Percentiles rank a stretch among this genome's conserved stretches.
Conservation (phyloP, 352 stramenopile species). For the Thraustotheca clavata region DNA sequence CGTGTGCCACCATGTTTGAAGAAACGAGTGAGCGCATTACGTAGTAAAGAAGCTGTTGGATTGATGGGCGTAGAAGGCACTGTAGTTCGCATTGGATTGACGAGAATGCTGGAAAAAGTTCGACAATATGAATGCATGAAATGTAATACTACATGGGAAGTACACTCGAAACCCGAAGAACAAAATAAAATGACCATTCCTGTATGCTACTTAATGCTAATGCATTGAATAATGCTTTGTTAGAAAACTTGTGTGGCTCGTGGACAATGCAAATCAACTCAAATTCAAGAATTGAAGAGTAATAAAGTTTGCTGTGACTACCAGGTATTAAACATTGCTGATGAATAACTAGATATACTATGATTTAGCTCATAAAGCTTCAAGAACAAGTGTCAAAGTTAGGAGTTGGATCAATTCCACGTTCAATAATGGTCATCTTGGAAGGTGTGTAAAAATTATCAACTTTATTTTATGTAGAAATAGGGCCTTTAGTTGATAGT, state of each 20-base stretch:
- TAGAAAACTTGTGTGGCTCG: conserved; percentile 14
- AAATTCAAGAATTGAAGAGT: conserved; percentile 31
- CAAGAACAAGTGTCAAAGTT: conserved; percentile 92
- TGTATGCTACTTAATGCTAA: not conserved
- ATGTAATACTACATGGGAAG: conserved; percentile 21
- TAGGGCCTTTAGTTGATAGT: conserved; percentile 49
- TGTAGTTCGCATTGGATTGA: conserved; percentile 13
- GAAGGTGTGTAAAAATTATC: conserved; percentile 44
- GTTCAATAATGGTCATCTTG: conserved; percentile 92
- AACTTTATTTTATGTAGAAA: not conserved
- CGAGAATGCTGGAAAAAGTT: conserved; percentile 19
- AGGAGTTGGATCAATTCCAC: conserved; percentile 87
- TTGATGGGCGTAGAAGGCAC: conserved; percentile 19
- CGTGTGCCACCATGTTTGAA: conserved; percentile 18
- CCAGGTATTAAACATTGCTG: conserved; percentile 24
- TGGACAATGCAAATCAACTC: conserved; percentile 17
- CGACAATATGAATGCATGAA: conserved; percentile 21
- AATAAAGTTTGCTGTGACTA: conserved; percentile 61
- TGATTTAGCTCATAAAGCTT: conserved; percentile 91
- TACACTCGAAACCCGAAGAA: conserved; percentile 19
- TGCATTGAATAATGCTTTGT: not conserved
- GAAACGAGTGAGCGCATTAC: conserved; percentile 17
- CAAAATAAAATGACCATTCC: conserved; percentile 15
- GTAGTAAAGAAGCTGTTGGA: conserved; percentile 17
- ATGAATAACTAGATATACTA: not conserved